phyloP scores from a whole-genome alignment of 352 stramenopile species.

The Globisporangium ultimum region DNA sequence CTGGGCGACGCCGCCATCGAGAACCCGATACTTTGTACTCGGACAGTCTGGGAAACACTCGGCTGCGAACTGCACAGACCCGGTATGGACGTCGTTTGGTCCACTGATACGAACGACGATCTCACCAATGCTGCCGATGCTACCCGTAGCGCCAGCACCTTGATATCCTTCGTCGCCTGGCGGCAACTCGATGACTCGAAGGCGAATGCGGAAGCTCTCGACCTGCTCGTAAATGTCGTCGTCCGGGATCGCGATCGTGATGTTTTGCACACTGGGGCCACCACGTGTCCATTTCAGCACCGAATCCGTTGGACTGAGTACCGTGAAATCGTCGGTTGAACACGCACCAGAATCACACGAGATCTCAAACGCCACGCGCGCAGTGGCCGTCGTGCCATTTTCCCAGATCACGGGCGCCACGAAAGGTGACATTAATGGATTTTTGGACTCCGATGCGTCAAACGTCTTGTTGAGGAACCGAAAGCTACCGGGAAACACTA shows the following conservation, averaged over 20 bases:
- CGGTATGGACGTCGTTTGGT: slow-evolving; percentile 51
- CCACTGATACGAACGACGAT: slow-evolving; percentile 51
- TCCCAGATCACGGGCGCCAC: slow-evolving; percentile 61
- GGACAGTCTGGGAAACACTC: slow-evolving; percentile 66
- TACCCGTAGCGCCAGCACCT: slow-evolving; percentile 19
- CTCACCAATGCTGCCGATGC: slow-evolving; percentile 37
- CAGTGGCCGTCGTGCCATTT: slow-evolving; percentile 42
- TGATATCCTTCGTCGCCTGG: slow-evolving; percentile 10
- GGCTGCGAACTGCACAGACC: slow-evolving; percentile 55
- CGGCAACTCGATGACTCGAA: slow-evolving; percentile 27
- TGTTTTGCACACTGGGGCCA: slow-evolving; percentile 32
- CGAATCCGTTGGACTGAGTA: slow-evolving; percentile 25
- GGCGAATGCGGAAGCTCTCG: slow-evolving; percentile 46
- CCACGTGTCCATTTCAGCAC: slow-evolving; percentile 44
- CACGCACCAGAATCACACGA: slow-evolving; percentile 38
- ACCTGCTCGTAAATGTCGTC: slow-evolving; percentile 49
- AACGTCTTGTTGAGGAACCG: slow-evolving; percentile 40
- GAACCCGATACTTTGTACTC: slow-evolving; percentile 37
- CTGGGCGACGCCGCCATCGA: slow-evolving; percentile 42
- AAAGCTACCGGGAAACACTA: slow-evolving; percentile 53
- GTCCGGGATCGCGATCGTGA: slow-evolving; percentile 35
- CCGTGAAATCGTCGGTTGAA: slow-evolving; percentile 30
- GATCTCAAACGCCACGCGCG: slow-evolving; percentile 41
- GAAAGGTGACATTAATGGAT: slow-evolving; percentile 4
- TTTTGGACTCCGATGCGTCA: slow-evolving; percentile 27